phyloP scores from a whole-genome alignment of 169 alveolate genomes.

The Plasmodium berghei region DNA sequence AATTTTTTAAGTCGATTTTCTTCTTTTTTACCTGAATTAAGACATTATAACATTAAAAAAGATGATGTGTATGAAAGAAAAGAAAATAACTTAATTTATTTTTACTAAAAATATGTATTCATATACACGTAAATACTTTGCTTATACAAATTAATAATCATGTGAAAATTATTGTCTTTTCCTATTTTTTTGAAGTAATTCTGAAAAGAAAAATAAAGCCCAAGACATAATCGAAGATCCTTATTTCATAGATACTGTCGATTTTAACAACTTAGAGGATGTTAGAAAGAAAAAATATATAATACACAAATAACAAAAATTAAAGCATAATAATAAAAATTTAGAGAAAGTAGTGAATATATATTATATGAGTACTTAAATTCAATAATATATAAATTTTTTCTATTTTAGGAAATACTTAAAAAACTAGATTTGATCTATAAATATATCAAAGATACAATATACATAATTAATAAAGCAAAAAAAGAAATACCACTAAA shows the following conservation, averaged over 20 bases:
- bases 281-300: constrained; percentile 9
- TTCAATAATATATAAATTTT: not conserved
- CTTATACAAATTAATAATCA: too few species aligned
- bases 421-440: constrained; percentile 51
- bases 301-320: not conserved
- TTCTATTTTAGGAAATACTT: constrained; percentile 50
- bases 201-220: constrained; percentile 58
- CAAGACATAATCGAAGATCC: constrained; percentile 70
- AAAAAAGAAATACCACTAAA: constrained; percentile 65
- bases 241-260: constrained; percentile 37
- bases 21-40: constrained; percentile 58
- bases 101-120: not conserved
- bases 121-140: too few species aligned
- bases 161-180: too few species aligned
- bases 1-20: constrained; percentile 64
- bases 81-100: not conserved
- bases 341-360: not conserved
- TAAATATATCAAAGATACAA: constrained; percentile 67
- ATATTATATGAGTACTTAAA: not conserved
- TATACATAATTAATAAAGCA: constrained; percentile 64
- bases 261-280: constrained; percentile 55
- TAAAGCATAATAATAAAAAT: not conserved
- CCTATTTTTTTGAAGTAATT: constrained; percentile 9
- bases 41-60: constrained; percentile 69
- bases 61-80: constrained; percentile 21